phyloP scores from a whole-genome alignment of 345 rosid genomes.

The Brassica cretica region DNA sequence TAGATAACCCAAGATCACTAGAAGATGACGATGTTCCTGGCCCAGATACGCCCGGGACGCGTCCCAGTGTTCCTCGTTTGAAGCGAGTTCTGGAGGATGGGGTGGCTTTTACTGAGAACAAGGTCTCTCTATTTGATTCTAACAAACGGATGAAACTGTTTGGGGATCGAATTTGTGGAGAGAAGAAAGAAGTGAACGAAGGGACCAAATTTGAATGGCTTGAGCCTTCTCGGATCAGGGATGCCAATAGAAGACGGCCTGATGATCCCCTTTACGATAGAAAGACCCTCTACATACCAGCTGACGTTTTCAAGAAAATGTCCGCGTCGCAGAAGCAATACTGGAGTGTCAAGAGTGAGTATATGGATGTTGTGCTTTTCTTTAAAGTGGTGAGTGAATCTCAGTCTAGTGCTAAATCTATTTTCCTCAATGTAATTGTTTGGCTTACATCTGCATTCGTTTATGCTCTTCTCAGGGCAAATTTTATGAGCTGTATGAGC shows the following conservation, averaged over 20 bases:
- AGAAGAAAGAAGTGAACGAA: conserved; percentile 49
- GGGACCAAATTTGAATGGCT: conserved; percentile 92
- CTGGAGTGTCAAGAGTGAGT: conserved; percentile 79
- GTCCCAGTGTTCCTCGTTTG: conserved; percentile 54
- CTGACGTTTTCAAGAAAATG: conserved; percentile 73
- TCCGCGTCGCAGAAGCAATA: conserved; percentile 93
- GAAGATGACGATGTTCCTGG: conserved; percentile 49
- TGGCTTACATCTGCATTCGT: conserved; percentile 23
- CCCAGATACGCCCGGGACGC: conserved; percentile 78
- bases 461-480: conserved; percentile 62
- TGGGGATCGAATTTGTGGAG: conserved; percentile 40
- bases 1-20: conserved; percentile 29
- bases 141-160: conserved; percentile 61
- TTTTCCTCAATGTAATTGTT: conserved; percentile 9
- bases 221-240: conserved; percentile 67
- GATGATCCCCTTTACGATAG: conserved; percentile 74
- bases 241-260: conserved; percentile 77
- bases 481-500: conserved; percentile 91
- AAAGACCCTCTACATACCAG: conserved; percentile 75
- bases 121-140: conserved; percentile 37
- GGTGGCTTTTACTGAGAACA: conserved; percentile 38
- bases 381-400: conserved; percentile 91
- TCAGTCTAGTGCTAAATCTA: neutral
- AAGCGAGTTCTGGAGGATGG: conserved; percentile 67
- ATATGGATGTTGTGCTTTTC: conserved; percentile 89